phyloP scores from a whole-genome alignment of 2,329 filamentous ascomycete species.

The Penicillium italicum region DNA sequence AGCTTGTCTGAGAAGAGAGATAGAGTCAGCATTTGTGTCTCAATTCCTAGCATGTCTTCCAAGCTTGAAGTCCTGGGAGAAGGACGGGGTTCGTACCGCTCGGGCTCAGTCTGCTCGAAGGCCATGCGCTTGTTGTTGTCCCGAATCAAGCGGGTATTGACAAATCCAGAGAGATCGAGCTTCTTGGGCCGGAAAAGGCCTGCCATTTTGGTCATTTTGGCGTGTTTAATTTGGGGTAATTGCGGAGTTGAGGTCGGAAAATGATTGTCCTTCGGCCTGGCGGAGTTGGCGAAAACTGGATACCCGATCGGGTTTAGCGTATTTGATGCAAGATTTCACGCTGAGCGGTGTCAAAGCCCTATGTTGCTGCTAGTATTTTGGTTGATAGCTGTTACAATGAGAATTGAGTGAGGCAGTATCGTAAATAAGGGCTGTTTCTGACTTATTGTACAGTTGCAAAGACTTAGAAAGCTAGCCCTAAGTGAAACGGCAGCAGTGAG shows the following conservation, averaged over 20 bases:
- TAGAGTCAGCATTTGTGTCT: neutral
- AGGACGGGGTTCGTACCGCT: constrained; percentile 59
- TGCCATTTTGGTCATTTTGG: constrained; percentile 36
- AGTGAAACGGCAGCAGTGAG: neutral
- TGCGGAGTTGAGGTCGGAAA: constrained; percentile 11
- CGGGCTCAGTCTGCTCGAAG: constrained; percentile 79
- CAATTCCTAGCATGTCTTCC: neutral
- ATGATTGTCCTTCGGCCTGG: constrained; percentile 16
- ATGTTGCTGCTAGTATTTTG: neutral
- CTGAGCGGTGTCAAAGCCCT: neutral
- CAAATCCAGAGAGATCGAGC: constrained; percentile 81
- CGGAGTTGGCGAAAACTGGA: constrained; percentile 25
- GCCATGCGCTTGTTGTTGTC: constrained; percentile 97
- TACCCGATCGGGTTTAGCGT: constrained; percentile 28
- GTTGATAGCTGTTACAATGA: neutral
- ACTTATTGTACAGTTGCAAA: neutral
- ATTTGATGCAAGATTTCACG: constrained; percentile 8
- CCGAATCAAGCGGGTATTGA: constrained; percentile 82
- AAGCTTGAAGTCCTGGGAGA: neutral
- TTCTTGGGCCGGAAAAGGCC: constrained; percentile 86
- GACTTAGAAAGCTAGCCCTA: neutral
- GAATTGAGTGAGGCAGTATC: neutral
- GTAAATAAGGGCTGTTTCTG: neutral
- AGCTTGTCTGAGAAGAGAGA: constrained; percentile 65
- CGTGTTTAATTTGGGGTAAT: constrained; percentile 7